A percentile compares a stretch with the other conserved stretches of the same genome.
These are phyloP conservation scores for Fusarium algeriense DNA, from an alignment of 2,329 filamentous ascomycete species.

Conservation along the genomic window DNA sequence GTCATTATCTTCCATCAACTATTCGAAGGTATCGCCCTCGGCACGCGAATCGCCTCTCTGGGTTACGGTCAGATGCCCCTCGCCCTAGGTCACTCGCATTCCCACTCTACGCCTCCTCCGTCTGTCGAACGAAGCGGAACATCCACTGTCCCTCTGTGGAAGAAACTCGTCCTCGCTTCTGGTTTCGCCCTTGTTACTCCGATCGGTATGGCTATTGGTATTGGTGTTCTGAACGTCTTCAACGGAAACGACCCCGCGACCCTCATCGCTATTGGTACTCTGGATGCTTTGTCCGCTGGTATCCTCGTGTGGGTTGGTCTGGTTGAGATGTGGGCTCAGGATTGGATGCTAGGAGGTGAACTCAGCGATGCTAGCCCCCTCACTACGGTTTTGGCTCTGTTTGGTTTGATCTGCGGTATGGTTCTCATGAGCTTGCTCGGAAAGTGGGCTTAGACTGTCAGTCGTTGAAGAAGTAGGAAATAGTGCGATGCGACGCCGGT, in stretches of 20 bases:
- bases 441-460: conserved; percentile 73
- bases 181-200: conserved; percentile 79
- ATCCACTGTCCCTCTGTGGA: conserved; percentile 53
- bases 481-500: neutral
- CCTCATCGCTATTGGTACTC: conserved; percentile 76
- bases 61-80: conserved; percentile 48
- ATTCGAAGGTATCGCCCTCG: conserved; percentile 81
- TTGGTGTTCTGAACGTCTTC: conserved; percentile 76
- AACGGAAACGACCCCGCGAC: conserved; percentile 79
- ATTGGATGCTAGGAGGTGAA: conserved; percentile 74
- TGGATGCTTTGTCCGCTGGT: conserved; percentile 80
- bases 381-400: conserved; percentile 62
- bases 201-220: conserved; percentile 82
- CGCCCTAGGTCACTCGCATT: conserved; percentile 33
- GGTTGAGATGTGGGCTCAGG: conserved; percentile 82
- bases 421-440: conserved; percentile 78
- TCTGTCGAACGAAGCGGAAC: conserved; percentile 31
- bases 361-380: conserved; percentile 62
- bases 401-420: conserved; percentile 71
- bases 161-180: conserved; percentile 70
- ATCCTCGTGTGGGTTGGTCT: conserved; percentile 82
- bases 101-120: conserved; percentile 36
- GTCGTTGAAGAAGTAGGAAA: neutral
- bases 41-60: conserved; percentile 75
- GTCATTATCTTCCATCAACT: conserved; percentile 84